Evolutionary conservation across 2,329 filamentous ascomycete genomes (phyloP).

Genomic region (Ophiocordyceps camponoti-floridani): DNA sequence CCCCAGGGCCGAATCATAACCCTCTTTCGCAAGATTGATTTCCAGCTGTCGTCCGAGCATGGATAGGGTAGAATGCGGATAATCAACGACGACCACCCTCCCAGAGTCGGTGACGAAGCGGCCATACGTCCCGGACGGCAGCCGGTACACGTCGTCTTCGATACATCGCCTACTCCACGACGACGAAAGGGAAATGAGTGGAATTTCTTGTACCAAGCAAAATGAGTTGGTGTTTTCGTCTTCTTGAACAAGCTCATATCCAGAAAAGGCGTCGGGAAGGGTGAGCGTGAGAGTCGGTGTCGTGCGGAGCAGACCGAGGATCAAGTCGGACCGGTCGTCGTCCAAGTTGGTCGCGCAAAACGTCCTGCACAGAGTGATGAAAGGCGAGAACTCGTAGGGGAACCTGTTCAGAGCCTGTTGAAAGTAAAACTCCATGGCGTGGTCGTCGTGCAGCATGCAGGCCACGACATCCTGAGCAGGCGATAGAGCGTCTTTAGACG

Average conservation of each 20-base stretch:
- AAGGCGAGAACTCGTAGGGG: conserved; percentile 69
- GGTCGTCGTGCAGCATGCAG: conserved; percentile 17
- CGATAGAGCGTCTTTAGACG: conserved; percentile 13
- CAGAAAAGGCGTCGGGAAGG: conserved; percentile 52
- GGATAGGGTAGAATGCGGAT: conserved; percentile 61
- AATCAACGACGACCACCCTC: conserved; percentile 59
- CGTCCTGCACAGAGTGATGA: conserved; percentile 52
- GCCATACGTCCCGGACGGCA: conserved; percentile 48
- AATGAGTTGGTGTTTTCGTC: conserved; percentile 75
- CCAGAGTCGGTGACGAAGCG: conserved; percentile 63
- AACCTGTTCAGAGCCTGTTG: conserved; percentile 58
- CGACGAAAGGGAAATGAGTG: conserved; percentile 37
- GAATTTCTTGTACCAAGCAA: conserved; percentile 43
- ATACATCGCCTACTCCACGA: conserved; percentile 24
- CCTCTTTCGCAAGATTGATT: conserved; percentile 41
- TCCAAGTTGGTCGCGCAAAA: conserved; percentile 24
- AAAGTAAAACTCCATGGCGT: conserved; percentile 41
- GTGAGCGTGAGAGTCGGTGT: conserved; percentile 62
- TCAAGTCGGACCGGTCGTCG: conserved; percentile 24
- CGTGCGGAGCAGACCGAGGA: conserved; percentile 47
- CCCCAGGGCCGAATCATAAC: conserved; percentile 32
- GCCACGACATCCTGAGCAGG: conserved; percentile 15
- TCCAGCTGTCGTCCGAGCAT: conserved; percentile 64
- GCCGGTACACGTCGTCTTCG: conserved; percentile 35
- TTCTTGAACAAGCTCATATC: conserved; percentile 64